Evolutionary conservation across 2,329 filamentous ascomycete genomes (phyloP).

Genomic region (Colletotrichum chrysophilum): DNA sequence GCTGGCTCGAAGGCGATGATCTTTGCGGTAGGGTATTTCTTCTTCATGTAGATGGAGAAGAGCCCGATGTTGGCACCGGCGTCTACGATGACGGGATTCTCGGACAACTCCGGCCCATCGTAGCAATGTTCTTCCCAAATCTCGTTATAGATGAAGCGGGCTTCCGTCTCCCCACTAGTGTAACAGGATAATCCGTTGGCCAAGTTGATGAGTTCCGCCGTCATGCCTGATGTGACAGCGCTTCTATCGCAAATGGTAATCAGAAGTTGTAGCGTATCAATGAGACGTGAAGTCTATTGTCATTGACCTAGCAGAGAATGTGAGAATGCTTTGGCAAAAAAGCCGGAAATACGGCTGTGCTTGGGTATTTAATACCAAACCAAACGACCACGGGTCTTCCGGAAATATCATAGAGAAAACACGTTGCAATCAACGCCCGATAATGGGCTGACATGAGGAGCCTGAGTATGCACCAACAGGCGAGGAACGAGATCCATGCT

Average conservation of each 20-base stretch:
- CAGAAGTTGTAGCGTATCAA: neutral
- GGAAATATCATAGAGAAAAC: neutral
- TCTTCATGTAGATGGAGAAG: constrained; percentile 30
- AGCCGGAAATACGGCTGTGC: neutral
- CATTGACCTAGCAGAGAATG: neutral
- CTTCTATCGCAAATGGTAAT: neutral
- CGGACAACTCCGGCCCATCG: constrained; percentile 16
- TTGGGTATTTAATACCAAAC: neutral
- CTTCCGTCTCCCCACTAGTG: constrained; percentile 17
- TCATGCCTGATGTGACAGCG: neutral
- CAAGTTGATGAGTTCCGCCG: neutral
- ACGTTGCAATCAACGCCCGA: neutral
- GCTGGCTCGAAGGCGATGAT: constrained; percentile 31
- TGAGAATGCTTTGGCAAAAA: neutral
- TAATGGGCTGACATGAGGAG: neutral
- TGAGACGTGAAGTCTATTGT: neutral
- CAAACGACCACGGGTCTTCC: neutral
- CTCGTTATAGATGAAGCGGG: constrained; percentile 26
- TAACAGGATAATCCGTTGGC: constrained; percentile 20
- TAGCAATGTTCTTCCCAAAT: constrained; percentile 28
- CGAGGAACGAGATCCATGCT: neutral
- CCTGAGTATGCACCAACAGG: neutral
- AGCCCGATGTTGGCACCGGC: constrained; percentile 32
- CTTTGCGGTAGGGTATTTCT: constrained; percentile 25
- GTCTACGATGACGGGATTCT: constrained; percentile 25